Evolutionary conservation across 352 stramenopile species (phyloP), one percentile per base, ranked within the genome.

Genomic region (Globisporangium rhizosaccharum): DNA sequence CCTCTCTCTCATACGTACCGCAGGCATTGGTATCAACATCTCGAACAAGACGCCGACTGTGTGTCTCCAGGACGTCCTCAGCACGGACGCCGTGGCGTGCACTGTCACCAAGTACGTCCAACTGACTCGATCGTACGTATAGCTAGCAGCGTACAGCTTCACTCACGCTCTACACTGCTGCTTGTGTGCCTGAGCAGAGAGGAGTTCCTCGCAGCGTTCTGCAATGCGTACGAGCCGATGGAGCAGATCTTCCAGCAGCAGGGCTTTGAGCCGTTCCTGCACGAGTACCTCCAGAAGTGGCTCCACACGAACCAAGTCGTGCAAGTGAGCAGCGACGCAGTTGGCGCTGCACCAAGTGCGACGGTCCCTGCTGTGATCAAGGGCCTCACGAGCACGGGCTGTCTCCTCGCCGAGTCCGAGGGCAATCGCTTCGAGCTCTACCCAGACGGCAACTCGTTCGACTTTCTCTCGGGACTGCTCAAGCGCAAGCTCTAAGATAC

Each of bases 1-100:
- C 9, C n/a, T 45, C 3, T 45, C 3, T 17, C 45, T n/a, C 25
- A 33, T 1, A 2, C 52, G 37, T 3, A 59, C 37, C 61, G 36
- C 25, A 89, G 83, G 88, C 41, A 72, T 96, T 63, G 88, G 88
- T 52, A 87, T 96, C 65, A 96, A 96, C 68, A 94, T 95, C 62
- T 94, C 79, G 23, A 96, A 96, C 71, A 76, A 73, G 46, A 63
- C 81, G 45, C 88, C 88, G n/a, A 96, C 88, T 53, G 76, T 79
- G 30, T 96, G 88, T 57, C 79, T 96, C 30, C 87, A 94, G 55
- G 81, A 96, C 46, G 73, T 94, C 36, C 60, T 95, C 26, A 73
- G 74, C 62, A 87, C 76, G 26, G 69, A 82, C 3, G 63, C 72
- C 0, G 59, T 71, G 26, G 74, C 79, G 14, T 88, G 78, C 68